Percentiles rank a stretch among this genome's conserved stretches.
Conservation (phyloP, 1,139 yeast genomes). For the Tardiomyces blankii region DNA sequence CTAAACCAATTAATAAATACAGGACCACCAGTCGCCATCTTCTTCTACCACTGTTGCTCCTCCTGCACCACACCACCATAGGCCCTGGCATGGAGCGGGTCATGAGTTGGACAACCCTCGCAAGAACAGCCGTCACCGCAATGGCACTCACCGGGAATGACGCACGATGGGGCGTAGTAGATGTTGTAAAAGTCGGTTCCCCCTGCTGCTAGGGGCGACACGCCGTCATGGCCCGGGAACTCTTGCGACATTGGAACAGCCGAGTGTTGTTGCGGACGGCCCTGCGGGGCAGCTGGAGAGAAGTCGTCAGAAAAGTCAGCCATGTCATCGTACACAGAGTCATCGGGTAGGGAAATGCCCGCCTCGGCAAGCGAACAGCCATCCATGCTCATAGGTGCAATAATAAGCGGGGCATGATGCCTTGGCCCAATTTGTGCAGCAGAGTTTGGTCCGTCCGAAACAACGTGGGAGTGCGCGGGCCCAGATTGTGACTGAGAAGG, state of each 20-base stretch:
- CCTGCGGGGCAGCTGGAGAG: not conserved
- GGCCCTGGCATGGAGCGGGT: not conserved
- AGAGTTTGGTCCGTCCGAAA: not conserved
- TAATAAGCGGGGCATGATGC: constrained; percentile 17
- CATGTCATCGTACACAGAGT: not conserved
- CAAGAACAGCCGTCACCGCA: constrained; percentile 29
- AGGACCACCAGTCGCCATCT: too few relatives aligned
- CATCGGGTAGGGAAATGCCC: constrained; percentile 6
- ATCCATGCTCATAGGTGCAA: constrained; percentile 26
- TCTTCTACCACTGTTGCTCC: not conserved
- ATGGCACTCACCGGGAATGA: constrained; percentile 28
- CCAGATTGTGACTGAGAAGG: too few relatives aligned
- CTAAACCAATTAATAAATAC: too few relatives aligned
- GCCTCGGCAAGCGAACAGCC: constrained; percentile 11
- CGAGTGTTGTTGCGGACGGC: too few relatives aligned
- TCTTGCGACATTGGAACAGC: not conserved
- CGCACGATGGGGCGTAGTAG: constrained; percentile 26
- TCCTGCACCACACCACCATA: not conserved
- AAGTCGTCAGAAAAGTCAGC: not conserved
- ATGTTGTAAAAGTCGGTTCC: constrained; percentile 10
- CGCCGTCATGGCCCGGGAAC: not conserved
- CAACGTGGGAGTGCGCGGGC: too few relatives aligned
- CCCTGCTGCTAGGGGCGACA: not conserved
- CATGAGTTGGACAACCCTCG: constrained; percentile 26
- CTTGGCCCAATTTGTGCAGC: not conserved